phyloP scores from a whole-genome alignment of 495 filamentous ascomycete species.

The Entonaema liquescens region DNA sequence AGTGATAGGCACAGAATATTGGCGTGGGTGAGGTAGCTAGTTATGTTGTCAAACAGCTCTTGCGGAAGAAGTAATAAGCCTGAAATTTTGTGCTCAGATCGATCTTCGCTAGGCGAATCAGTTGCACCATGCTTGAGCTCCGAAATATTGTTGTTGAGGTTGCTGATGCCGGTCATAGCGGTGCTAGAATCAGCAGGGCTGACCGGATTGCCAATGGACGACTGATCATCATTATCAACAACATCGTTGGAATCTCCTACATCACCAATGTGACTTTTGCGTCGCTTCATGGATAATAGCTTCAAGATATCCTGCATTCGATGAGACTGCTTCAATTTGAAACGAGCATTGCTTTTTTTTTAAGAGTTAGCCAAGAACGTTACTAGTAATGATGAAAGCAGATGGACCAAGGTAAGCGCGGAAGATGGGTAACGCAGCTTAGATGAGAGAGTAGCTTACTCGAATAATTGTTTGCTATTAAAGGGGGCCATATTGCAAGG shows the following conservation, averaged over 20 bases:
- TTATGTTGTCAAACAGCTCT: constrained; percentile 36
- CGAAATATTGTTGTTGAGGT: neutral
- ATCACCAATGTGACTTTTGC: neutral
- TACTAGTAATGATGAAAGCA: neutral
- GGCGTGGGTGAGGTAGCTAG: constrained; percentile 18
- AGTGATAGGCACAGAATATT: constrained; percentile 30
- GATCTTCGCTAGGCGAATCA: neutral
- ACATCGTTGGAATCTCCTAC: constrained; percentile 3
- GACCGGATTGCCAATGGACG: constrained; percentile 22
- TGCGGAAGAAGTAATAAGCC: constrained; percentile 32
- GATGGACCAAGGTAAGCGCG: neutral
- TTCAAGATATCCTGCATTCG: constrained; percentile 20
- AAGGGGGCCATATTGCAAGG: constrained; percentile 25
- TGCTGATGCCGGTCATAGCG: constrained; percentile 11
- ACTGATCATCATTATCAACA: constrained; percentile 26
- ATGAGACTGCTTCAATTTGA: constrained; percentile 12
- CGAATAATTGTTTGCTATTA: constrained; percentile 25
- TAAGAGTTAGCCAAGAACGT: constrained; percentile 20
- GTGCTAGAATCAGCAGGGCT: constrained; percentile 12
- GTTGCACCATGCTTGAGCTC: neutral
- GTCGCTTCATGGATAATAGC: constrained; percentile 21
- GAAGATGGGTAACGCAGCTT: neutral
- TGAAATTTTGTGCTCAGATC: neutral
- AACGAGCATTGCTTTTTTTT: constrained; percentile 32
- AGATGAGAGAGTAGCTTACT: constrained; percentile 8